These are phyloP conservation scores for Magnolia officinalis DNA, from an alignment of 164 flowering plant genomes.

Conservation along the genomic window DNA sequence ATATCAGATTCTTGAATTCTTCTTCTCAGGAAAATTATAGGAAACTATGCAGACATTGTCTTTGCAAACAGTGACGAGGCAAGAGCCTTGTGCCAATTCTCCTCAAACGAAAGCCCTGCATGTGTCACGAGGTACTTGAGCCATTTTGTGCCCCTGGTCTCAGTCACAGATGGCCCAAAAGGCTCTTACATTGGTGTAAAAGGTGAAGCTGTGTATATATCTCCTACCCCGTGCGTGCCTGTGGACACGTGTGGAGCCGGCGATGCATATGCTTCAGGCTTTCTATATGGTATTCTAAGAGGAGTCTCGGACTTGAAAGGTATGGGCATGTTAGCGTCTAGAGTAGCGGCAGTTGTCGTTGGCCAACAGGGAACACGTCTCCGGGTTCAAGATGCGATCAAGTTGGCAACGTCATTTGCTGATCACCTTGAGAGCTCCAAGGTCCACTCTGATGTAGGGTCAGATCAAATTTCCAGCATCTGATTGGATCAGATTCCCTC, in stretches of 20 bases:
- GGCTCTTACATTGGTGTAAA: conserved; percentile 90
- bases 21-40: conserved; percentile 70
- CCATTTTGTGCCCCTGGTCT: conserved; percentile 79
- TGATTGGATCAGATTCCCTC: neutral
- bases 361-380: conserved; percentile 94
- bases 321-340: conserved; percentile 78
- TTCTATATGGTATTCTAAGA: conserved; percentile 64
- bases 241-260: conserved; percentile 98
- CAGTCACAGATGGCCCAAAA: conserved; percentile 81
- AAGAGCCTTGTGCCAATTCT: conserved; percentile 71
- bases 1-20: neutral
- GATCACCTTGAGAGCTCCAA: conserved; percentile 32
- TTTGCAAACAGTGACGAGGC: conserved; percentile 95
- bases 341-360: conserved; percentile 83
- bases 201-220: conserved; percentile 86
- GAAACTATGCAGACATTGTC: conserved; percentile 74
- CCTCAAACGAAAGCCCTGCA: conserved; percentile 61
- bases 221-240: conserved; percentile 76
- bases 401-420: conserved; percentile 60
- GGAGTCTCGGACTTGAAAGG: conserved; percentile 73
- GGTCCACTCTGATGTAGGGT: conserved; percentile 41
- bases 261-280: conserved; percentile 94
- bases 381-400: conserved; percentile 63
- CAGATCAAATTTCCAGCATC: conserved; percentile 47
- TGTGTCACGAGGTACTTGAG: conserved; percentile 78